These are phyloP conservation scores for Passalora sequoiae DNA, from an alignment of 2,329 filamentous ascomycete species.

Conservation along the genomic window DNA sequence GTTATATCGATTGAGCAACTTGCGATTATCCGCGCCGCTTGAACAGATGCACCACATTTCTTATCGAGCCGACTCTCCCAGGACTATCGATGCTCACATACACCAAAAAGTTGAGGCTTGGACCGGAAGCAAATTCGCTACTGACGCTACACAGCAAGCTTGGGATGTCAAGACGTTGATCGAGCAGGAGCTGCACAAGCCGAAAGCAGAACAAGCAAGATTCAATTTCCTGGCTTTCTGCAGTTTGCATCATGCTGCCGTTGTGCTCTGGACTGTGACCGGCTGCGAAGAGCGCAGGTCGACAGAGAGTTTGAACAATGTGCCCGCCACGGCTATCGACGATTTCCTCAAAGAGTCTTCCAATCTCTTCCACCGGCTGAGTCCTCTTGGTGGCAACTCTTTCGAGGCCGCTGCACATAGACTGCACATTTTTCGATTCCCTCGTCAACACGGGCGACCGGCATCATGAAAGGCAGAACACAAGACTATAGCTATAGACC, in stretches of 20 bases:
- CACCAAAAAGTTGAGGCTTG: slow-evolving; percentile 12
- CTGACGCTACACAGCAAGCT: slow-evolving; percentile 12
- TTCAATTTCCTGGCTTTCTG: slow-evolving; percentile 20
- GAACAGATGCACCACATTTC: slow-evolving; percentile 17
- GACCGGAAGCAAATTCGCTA: slow-evolving; percentile 8
- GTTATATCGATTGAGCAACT: slow-evolving; percentile 12
- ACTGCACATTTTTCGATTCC: slow-evolving; percentile 10
- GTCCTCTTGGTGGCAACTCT: slow-evolving; percentile 16
- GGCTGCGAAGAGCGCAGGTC: slow-evolving; percentile 1
- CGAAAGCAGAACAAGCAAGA: slow-evolving; percentile 7
- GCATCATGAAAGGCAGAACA: neutral
- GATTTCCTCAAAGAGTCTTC: slow-evolving; percentile 14
- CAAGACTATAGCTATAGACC: no score
- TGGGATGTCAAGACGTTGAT: slow-evolving; percentile 15
- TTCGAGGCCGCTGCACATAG: slow-evolving; percentile 17
- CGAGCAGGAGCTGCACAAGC: slow-evolving; percentile 9
- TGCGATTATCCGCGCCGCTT: slow-evolving; percentile 13
- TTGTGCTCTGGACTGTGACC: slow-evolving; percentile 18
- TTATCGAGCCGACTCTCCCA: slow-evolving; percentile 12
- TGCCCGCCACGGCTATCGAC: slow-evolving; percentile 7
- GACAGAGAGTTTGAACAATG: neutral
- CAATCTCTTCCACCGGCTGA: slow-evolving; percentile 12
- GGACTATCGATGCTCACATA: slow-evolving; percentile 6
- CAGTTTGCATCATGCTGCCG: slow-evolving; percentile 18
- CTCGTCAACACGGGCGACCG: neutral